A percentile compares a stretch with the other conserved stretches of the same genome.
These are phyloP conservation scores for Kalanchoe fedtschenkoi DNA, from an alignment of 164 flowering plant species.

Conservation along the genomic window DNA sequence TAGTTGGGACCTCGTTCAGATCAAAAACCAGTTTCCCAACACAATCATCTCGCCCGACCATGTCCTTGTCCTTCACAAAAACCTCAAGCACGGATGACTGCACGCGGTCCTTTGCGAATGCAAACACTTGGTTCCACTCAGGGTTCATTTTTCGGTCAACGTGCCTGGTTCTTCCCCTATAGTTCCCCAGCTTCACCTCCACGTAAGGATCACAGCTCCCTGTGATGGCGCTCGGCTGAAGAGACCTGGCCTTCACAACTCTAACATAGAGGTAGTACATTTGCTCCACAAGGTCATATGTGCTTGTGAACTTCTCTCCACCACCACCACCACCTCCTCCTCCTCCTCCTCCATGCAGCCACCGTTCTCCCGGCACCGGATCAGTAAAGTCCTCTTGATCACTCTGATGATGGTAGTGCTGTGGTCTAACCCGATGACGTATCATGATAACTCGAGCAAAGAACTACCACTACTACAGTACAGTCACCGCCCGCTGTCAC, in stretches of 20 bases:
- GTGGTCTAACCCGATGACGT: not conserved
- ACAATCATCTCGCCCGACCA: conserved; percentile 18
- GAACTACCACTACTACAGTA: too few species aligned
- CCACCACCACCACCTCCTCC: conserved; percentile 12
- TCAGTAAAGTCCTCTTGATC: conserved; percentile 15
- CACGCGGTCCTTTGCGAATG: conserved; percentile 21
- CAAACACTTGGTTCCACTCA: conserved; percentile 31
- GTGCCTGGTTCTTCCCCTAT: conserved; percentile 17
- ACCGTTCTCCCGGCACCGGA: conserved; percentile 18
- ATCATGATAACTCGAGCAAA: not conserved
- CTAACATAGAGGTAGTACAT: conserved; percentile 25
- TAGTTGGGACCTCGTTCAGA: conserved; percentile 32
- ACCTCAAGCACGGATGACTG: conserved; percentile 20
- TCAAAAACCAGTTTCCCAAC: conserved; percentile 35
- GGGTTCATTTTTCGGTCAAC: conserved; percentile 15
- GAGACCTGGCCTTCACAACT: conserved; percentile 29
- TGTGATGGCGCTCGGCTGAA: conserved; percentile 13
- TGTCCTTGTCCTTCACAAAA: conserved; percentile 18
- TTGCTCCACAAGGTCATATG: conserved; percentile 29
- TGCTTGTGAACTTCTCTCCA: conserved; percentile 14
- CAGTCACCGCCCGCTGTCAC: too few species aligned
- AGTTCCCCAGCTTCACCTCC: conserved; percentile 29
- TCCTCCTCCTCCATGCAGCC: conserved; percentile 13
- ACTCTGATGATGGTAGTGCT: not conserved
- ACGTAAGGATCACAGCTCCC: conserved; percentile 21